Evolutionary conservation across 495 filamentous ascomycete species (phyloP), one percentile per base, ranked within the genome.

Genomic region (Pyronema domesticum): DNA sequence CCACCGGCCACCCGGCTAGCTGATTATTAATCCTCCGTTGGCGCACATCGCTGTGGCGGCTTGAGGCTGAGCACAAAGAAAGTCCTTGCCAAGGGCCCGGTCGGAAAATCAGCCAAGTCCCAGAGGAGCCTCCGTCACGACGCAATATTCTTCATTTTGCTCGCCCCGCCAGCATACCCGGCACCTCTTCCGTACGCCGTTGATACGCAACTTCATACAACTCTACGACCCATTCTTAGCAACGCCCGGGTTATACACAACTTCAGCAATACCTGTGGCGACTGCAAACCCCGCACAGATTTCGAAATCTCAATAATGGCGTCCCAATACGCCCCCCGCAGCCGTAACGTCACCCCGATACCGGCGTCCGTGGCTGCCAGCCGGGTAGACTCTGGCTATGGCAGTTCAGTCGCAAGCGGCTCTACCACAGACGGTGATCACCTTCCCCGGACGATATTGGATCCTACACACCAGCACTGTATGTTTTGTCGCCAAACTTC

Each of bases 321-420:
- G 60, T 55, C 62, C 35, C 51, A 60, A 55, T 64, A 64, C 60
- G 55, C 60, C 48, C 60, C 51, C 37, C 52, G 23, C 53, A 10
- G 37, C 33, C 51, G 55, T 46, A 58, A 64, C 53, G 47, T 57
- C 37, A 57, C 46, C 3, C 35, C 13, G 53, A 36, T 48, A 47
- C 46, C 57, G 65, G 72, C 52, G 8, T 50, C 62, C 45, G 30
- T 58, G 37, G 69, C 79, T 57, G 72, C 77, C 69, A 62, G 93
- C 71, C 73, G 82, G 72, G 67, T 77, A 46, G 91, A 96, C 62
- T 95, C 88, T 15, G 91, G 91, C 11, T 96, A 96, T 64, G 89
- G 86, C 46, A 83, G 83, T 11, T 94, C 86, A 61, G 67, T 81
- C 34, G 65, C 69, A 23, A 76, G 72, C 55, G 78, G 73, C 7